Percentiles rank a stretch among this genome's conserved stretches.
These are phyloP conservation scores for Colletotrichum melonis DNA, from an alignment of 2,329 filamentous ascomycete genomes.

Conservation along the genomic window DNA sequence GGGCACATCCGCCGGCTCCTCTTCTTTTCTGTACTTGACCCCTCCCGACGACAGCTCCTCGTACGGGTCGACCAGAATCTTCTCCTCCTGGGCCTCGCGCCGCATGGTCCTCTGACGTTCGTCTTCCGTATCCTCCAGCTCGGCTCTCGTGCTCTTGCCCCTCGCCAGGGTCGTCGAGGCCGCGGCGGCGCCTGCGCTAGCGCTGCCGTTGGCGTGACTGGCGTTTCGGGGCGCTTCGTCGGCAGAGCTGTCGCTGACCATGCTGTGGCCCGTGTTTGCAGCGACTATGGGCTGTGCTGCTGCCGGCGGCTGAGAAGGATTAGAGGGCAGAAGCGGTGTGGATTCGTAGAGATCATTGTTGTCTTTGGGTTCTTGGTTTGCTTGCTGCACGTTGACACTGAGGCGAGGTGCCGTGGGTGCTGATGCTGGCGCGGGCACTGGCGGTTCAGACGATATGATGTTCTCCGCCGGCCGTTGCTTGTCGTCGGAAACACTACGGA, in stretches of 20 bases:
- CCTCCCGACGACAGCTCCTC: conserved; percentile 40
- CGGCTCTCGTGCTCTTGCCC: conserved; percentile 42
- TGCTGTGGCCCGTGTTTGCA: conserved; percentile 32
- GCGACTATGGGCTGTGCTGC: conserved; percentile 15
- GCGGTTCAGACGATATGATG: conserved; percentile 3
- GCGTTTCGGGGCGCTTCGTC: conserved; percentile 33
- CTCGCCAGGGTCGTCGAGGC: conserved; percentile 19
- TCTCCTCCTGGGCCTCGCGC: conserved; percentile 62
- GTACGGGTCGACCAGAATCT: conserved; percentile 56
- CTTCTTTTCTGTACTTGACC: conserved; percentile 48
- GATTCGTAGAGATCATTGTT: conserved; percentile 47
- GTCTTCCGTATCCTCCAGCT: conserved; percentile 55
- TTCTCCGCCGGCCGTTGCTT: background rate
- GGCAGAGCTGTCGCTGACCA: conserved; percentile 30
- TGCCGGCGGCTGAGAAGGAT: background rate
- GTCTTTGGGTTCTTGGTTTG: conserved; percentile 38
- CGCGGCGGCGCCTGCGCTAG: background rate
- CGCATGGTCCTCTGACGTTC: conserved; percentile 57
- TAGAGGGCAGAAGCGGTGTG: conserved; percentile 41
- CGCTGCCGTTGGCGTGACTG: conserved; percentile 34
- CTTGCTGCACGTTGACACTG: conserved; percentile 36
- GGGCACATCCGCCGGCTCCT: conserved; percentile 56
- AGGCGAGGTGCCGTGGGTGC: conserved; percentile 4
- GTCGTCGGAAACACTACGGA: background rate
- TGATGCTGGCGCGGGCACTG: background rate